Evolutionary conservation across 108 stramenopile genomes (phyloP), one percentile per base, ranked within the genome.

Genomic region (Cyclotella sp.): DNA sequence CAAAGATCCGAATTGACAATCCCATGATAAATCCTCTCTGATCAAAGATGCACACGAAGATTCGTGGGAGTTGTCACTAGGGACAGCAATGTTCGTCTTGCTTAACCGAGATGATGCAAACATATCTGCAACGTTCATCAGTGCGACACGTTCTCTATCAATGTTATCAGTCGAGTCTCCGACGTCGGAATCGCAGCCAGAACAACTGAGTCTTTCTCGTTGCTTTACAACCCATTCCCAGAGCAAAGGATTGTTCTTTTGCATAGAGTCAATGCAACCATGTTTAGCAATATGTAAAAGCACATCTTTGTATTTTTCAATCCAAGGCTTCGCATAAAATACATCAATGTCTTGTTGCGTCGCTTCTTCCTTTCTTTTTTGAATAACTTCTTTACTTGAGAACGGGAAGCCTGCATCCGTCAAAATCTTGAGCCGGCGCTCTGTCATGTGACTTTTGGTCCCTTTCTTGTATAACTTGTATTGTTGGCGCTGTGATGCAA

Each of bases 381-480:
- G 78, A 43, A 71, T 65, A 53, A 16, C 40, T 8, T 68, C 72
- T 18, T 73, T 79, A 24, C 72, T 64, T 1, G 78, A 72, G 46
- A 79, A 79, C 6, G 78, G 65, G 41, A 79, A 79, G 8, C 65
- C 78, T 43, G 71, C 72, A 22, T 79, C 78, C 15, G 29, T 72
- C 67, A 79, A 66, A 51, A 79, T 62, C 62, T 72, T 73, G 22
- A 79, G 72, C 16, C 78, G 72, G 6, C 72, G 42, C 39, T 79
- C 78, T 1, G 78, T 79, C 78, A 79, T 73, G 46, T 68, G 64
- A 29, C 71, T 67, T 26, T 72, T 72, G 54, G 47, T 60, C 6
- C 72, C 72, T 54, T 79, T 79, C 49, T 68, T 65, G 42, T 81
- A 81, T 24, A 74, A 52, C 44, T 81, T 81, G 46, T 70, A 81